These are phyloP conservation scores for Gossypium laxum DNA, from an alignment of 441 rosid genomes.

Conservation along the genomic window DNA sequence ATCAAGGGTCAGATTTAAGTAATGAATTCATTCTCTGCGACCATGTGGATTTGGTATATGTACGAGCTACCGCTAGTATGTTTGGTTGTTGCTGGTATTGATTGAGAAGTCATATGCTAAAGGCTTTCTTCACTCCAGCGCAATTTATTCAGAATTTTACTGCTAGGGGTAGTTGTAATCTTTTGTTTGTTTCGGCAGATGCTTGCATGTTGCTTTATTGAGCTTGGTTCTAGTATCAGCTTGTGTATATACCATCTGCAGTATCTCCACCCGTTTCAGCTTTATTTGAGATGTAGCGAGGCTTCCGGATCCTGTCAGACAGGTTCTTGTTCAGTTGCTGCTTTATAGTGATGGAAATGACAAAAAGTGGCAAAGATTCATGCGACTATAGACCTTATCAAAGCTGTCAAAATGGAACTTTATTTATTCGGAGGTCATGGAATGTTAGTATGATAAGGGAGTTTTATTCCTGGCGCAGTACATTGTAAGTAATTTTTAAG, in stretches of 20 bases:
- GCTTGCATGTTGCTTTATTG: neutral
- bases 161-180: neutral
- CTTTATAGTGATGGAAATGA: neutral
- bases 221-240: conserved; percentile 1
- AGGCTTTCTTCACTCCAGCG: neutral
- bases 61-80: neutral
- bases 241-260: neutral
- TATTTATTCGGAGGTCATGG: neutral
- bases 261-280: neutral
- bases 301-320: neutral
- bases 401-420: neutral
- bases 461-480: neutral
- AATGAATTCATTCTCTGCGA: conserved; percentile 6
- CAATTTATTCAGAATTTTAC: neutral
- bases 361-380: neutral
- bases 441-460: neutral
- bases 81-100: conserved; percentile 9
- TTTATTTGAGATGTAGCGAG: neutral
- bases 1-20: conserved; percentile 1
- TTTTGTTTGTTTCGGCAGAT: conserved; percentile 5
- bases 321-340: neutral
- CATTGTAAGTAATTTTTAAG: neutral
- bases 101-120: neutral
- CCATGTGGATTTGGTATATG: neutral
- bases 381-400: neutral